phyloP scores from a whole-genome alignment of 345 rosid genomes.

The Gossypium anomalum region DNA sequence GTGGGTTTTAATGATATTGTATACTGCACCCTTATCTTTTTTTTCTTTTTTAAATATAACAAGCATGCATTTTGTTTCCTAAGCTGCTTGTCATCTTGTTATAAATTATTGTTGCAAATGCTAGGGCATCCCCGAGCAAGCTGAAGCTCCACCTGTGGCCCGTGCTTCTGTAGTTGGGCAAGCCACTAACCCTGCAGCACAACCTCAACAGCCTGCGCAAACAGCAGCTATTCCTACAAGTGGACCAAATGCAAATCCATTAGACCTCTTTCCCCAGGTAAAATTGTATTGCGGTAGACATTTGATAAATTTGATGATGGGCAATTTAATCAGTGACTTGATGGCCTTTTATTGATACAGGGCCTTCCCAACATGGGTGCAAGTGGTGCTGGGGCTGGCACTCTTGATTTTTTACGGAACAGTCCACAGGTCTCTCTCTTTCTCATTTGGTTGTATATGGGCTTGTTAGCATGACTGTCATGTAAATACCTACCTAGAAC shows the following conservation, averaged over 20 bases:
- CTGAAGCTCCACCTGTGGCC: too few relatives aligned
- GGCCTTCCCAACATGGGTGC: constrained; percentile 83
- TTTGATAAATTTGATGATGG: not conserved
- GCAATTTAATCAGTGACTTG: not conserved
- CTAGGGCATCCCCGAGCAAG: too few relatives aligned
- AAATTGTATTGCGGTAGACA: too few relatives aligned
- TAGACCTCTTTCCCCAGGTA: too few relatives aligned
- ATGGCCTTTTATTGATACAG: constrained; percentile 33
- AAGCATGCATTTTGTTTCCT: not conserved
- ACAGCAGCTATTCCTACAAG: too few relatives aligned
- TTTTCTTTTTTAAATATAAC: not conserved
- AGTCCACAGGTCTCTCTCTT: too few relatives aligned
- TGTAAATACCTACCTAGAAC: too few relatives aligned
- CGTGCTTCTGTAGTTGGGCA: constrained; percentile 36
- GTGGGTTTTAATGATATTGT: not conserved
- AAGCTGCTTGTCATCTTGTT: constrained; percentile 9
- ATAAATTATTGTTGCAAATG: too few relatives aligned
- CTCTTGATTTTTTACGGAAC: constrained; percentile 34
- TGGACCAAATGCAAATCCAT: too few relatives aligned
- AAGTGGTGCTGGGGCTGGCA: constrained; percentile 61
- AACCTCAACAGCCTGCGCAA: constrained; percentile 29
- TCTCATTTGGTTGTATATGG: too few relatives aligned
- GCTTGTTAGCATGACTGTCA: too few relatives aligned
- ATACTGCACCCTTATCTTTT: not conserved
- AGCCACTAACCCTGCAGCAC: constrained; percentile 48